Conservation (phyloP, 768 basidiomycete species). For the Suillus hirtellus region DNA sequence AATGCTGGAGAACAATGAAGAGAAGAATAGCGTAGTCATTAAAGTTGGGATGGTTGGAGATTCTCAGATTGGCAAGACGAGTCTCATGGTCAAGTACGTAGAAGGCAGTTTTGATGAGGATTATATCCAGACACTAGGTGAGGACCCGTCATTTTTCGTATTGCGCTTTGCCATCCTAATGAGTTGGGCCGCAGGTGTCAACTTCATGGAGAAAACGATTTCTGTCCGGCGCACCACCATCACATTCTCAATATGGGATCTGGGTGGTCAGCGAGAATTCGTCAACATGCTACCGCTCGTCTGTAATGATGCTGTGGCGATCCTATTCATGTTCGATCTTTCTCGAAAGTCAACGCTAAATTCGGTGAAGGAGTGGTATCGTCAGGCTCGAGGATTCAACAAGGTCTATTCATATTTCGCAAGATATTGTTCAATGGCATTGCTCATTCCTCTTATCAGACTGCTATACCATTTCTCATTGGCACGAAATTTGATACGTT, state of each 20-base stretch:
- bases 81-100: slow-evolving; percentile 99
- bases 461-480: slow-evolving; percentile 96
- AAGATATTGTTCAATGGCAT: neutral
- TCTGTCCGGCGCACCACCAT: slow-evolving; percentile 97
- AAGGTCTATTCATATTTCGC: slow-evolving; percentile 59
- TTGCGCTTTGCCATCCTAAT: slow-evolving; percentile 13
- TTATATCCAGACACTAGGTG: slow-evolving; percentile 98
- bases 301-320: slow-evolving; percentile 99
- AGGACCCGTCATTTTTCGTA: slow-evolving; percentile 26
- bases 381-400: slow-evolving; percentile 98
- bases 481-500: slow-evolving; percentile 99
- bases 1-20: slow-evolving; percentile 61
- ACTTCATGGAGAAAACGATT: slow-evolving; percentile 99
- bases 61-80: slow-evolving; percentile 99
- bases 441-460: slow-evolving; percentile 49
- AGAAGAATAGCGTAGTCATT: slow-evolving; percentile 90
- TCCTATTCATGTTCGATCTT: slow-evolving; percentile 99
- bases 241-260: slow-evolving; percentile 99
- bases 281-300: slow-evolving; percentile 99
- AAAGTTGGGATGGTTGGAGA: slow-evolving; percentile 99
- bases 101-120: slow-evolving; percentile 99
- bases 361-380: slow-evolving; percentile 99
- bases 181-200: slow-evolving; percentile 63
- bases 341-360: slow-evolving; percentile 97
- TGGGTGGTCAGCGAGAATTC: slow-evolving; percentile 97